phyloP scores from a whole-genome alignment of 805 yeast species.

The Ascoidea tarda region DNA sequence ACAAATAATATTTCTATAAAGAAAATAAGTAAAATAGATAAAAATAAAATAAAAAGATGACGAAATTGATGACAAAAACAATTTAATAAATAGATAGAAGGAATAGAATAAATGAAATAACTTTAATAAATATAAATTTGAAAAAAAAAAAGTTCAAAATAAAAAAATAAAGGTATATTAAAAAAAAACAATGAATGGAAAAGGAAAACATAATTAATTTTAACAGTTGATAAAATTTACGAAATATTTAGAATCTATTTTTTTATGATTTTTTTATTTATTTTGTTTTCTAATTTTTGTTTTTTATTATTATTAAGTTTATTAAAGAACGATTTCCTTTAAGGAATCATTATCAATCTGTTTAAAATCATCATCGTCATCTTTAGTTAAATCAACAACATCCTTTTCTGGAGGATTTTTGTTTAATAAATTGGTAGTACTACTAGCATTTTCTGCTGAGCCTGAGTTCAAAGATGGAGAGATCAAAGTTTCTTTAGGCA shows the following conservation, averaged over 20 bases:
- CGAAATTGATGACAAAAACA: too few relatives aligned
- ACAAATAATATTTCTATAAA: too few relatives aligned
- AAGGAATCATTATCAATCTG: not conserved
- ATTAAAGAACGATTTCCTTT: not conserved
- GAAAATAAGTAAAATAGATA: too few relatives aligned
- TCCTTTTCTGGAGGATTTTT: not conserved
- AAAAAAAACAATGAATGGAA: not conserved
- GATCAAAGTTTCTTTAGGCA: conserved; percentile 10
- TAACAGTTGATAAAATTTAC: not conserved
- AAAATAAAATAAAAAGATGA: too few relatives aligned
- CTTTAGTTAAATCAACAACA: not conserved
- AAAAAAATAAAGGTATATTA: not conserved
- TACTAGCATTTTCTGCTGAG: not conserved
- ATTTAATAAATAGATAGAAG: not conserved
- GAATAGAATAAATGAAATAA: too few relatives aligned
- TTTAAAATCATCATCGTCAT: not conserved
- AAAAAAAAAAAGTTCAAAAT: too few relatives aligned
- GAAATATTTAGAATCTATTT: too few relatives aligned
- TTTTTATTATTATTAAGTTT: too few relatives aligned
- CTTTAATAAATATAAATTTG: too few relatives aligned
- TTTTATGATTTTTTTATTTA: too few relatives aligned
- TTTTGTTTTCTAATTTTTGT: too few relatives aligned
- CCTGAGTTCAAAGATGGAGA: conserved; percentile 2
- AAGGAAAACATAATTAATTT: not conserved
- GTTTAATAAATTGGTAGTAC: not conserved